phyloP scores from a whole-genome alignment of 2,329 filamentous ascomycete genomes.

The Fusarium globosum region DNA sequence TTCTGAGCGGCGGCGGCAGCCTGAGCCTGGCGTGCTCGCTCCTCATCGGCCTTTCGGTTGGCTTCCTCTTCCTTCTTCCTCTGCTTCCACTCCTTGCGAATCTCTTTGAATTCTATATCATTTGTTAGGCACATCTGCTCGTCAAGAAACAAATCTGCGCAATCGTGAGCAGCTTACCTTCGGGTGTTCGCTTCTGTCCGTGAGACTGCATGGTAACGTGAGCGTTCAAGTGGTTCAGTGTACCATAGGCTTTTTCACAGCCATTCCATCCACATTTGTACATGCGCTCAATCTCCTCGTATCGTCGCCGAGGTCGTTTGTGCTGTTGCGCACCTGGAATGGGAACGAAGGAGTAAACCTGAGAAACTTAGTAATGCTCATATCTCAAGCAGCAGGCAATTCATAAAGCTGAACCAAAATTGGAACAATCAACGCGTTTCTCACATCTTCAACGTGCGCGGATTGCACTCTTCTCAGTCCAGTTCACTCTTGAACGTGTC shows the following conservation, averaged over 20 bases:
- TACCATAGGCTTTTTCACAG: constrained; percentile 98
- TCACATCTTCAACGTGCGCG: background rate
- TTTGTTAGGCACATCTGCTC: constrained; percentile 37
- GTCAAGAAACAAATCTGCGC: background rate
- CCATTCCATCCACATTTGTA: constrained; percentile 99
- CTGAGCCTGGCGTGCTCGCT: constrained; percentile 70
- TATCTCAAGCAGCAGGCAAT: background rate
- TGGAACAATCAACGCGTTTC: background rate
- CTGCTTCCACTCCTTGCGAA: constrained; percentile 98
- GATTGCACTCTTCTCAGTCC: background rate
- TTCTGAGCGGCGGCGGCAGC: constrained; percentile 67
- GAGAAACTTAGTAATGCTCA: constrained; percentile 39
- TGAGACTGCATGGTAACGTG: constrained; percentile 99
- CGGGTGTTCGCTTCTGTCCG: constrained; percentile 91
- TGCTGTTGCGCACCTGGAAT: constrained; percentile 98
- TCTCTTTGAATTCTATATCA: constrained; percentile 94
- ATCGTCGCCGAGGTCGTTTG: constrained; percentile 91
- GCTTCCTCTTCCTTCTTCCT: constrained; percentile 97
- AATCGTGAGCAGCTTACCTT: constrained; percentile 74
- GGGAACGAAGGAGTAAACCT: constrained; percentile 98
- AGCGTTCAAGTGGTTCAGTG: constrained; percentile 95
- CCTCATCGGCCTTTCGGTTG: constrained; percentile 72
- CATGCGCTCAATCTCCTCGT: constrained; percentile 99
- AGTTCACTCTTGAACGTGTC: constrained; percentile 21
- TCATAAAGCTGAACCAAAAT: background rate